Conservation (phyloP, 1,284 basidiomycete genomes). For the Sanghuangporus sanghuang region DNA sequence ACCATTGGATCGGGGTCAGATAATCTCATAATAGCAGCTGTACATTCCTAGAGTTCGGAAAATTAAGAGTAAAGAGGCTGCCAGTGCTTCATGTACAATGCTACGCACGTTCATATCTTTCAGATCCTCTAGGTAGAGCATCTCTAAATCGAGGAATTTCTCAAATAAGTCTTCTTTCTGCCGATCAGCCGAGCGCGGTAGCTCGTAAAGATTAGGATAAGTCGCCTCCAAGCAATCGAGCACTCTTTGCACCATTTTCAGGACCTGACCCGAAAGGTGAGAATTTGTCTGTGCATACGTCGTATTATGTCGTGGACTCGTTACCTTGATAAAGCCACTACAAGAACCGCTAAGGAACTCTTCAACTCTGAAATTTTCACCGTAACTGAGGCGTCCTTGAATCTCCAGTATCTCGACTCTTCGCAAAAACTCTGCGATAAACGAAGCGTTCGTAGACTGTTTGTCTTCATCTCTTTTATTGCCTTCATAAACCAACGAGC, state of each 20-base stretch:
- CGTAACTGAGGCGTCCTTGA: conserved; percentile 31
- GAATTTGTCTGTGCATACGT: neutral
- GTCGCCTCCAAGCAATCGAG: conserved; percentile 31
- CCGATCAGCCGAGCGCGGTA: conserved; percentile 23
- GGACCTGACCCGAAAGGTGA: conserved; percentile 24
- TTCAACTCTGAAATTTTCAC: conserved; percentile 33
- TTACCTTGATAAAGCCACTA: conserved; percentile 33
- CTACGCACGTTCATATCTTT: conserved; percentile 4
- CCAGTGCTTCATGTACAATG: too few relatives aligned
- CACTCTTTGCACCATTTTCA: conserved; percentile 31
- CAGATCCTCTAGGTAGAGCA: neutral
- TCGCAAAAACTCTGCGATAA: conserved; percentile 28
- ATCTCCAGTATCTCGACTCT: conserved; percentile 31
- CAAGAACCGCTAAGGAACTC: conserved; percentile 31
- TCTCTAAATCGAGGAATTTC: conserved; percentile 21
- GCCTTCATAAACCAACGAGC: conserved; percentile 22
- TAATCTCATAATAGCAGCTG: neutral
- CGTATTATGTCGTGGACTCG: conserved; percentile 1
- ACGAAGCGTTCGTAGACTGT: conserved; percentile 22
- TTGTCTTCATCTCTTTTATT: conserved; percentile 23
- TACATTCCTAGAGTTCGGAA: neutral
- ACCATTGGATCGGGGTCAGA: neutral
- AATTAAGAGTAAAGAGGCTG: neutral
- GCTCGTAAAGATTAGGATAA: conserved; percentile 33
- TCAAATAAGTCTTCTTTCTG: conserved; percentile 25